Conservation (phyloP, 495 filamentous ascomycete species). For the Lasiosphaeris hirsuta region DNA sequence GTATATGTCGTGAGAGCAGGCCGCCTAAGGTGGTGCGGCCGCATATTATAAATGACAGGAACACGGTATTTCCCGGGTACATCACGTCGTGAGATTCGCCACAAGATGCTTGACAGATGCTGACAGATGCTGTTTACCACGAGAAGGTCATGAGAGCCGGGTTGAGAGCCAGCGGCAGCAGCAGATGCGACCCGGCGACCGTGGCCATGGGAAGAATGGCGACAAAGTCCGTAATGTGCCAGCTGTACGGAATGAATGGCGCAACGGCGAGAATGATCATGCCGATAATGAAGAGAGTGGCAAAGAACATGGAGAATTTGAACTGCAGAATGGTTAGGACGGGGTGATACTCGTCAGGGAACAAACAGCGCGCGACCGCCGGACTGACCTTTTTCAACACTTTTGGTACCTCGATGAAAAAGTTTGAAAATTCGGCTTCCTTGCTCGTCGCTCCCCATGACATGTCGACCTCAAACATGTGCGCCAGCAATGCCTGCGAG, state of each 20-base stretch:
- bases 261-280: constrained; percentile 67
- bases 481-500: constrained; percentile 61
- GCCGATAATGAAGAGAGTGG: constrained; percentile 54
- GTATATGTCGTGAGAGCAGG: too few relatives aligned
- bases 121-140: constrained; percentile 50
- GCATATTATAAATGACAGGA: too few relatives aligned
- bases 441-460: constrained; percentile 69
- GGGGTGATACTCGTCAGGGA: neutral
- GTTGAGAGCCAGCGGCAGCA: constrained; percentile 71
- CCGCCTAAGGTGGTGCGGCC: too few relatives aligned
- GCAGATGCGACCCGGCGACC: constrained; percentile 62
- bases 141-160: constrained; percentile 80
- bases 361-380: neutral
- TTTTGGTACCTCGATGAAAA: constrained; percentile 77
- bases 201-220: constrained; percentile 78
- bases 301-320: constrained; percentile 71
- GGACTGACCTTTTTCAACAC: constrained; percentile 57
- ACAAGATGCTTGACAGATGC: too few relatives aligned
- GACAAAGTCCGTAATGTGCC: constrained; percentile 74
- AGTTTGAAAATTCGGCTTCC: constrained; percentile 70
- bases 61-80: too few relatives aligned
- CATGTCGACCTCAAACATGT: constrained; percentile 74
- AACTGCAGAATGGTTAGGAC: constrained; percentile 39
- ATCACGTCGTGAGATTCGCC: too few relatives aligned
- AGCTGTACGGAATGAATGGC: constrained; percentile 61